Evolutionary conservation across 108 stramenopile species (phyloP).

Genomic region (Bacterosira constricta): DNA sequence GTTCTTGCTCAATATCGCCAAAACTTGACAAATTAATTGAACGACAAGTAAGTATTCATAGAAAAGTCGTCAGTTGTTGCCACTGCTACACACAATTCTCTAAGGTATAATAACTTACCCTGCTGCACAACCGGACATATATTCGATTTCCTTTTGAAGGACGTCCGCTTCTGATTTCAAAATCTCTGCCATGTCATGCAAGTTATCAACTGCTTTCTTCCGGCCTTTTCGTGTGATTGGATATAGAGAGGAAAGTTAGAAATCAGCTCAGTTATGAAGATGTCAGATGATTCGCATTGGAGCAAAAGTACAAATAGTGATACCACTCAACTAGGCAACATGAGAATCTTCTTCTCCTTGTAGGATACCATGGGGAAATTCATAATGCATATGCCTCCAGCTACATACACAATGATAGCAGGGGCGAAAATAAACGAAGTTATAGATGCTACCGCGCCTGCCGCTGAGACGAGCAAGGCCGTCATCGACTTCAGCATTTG

Average conservation of each 20-base stretch:
- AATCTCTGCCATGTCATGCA: background rate
- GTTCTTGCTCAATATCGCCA: slow-evolving; percentile 17
- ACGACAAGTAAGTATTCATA: background rate
- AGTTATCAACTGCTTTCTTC: slow-evolving; percentile 4
- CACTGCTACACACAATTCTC: background rate
- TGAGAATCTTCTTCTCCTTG: slow-evolving; percentile 24
- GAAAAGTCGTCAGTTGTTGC: background rate
- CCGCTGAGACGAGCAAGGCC: slow-evolving; percentile 9
- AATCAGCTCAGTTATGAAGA: background rate
- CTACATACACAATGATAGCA: slow-evolving; percentile 16
- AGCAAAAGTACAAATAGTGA: background rate
- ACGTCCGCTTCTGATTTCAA: slow-evolving; percentile 1
- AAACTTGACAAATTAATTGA: slow-evolving; percentile 7
- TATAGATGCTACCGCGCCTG: slow-evolving; percentile 24
- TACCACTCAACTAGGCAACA: slow-evolving; percentile 6
- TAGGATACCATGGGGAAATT: slow-evolving; percentile 21
- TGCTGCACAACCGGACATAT: background rate
- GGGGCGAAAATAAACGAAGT: slow-evolving; percentile 10
- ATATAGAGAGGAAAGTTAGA: background rate
- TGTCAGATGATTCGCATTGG: background rate
- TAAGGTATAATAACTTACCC: background rate
- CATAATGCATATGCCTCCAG: slow-evolving; percentile 23
- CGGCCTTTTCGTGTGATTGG: background rate
- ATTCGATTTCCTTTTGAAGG: slow-evolving; percentile 11
- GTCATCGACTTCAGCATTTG: background rate